These are phyloP conservation scores for Microbotryomycetes sp. DNA, from an alignment of 1,284 basidiomycete species.

Conservation along the genomic window DNA sequence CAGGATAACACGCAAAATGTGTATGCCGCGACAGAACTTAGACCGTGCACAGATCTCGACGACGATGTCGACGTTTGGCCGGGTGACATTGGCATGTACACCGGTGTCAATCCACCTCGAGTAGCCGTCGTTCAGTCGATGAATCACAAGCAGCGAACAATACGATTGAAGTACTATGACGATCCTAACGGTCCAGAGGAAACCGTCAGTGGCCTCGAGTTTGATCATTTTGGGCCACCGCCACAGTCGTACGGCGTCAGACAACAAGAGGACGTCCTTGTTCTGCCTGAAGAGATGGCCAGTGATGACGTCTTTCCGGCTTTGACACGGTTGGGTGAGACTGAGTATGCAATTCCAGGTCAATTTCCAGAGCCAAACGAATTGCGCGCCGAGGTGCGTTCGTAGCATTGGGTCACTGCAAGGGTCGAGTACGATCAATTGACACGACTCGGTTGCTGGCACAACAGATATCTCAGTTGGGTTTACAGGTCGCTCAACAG, in stretches of 20 bases:
- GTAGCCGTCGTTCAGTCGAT: conserved; percentile 65
- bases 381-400: conserved; percentile 48
- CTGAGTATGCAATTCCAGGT: conserved; percentile 68
- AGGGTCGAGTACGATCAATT: no score
- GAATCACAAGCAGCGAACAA: conserved; percentile 39
- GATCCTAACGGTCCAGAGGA: conserved; percentile 60
- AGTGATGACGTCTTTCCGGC: conserved; percentile 61
- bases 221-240: conserved; percentile 66
- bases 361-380: conserved; percentile 49
- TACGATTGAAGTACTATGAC: conserved; percentile 35
- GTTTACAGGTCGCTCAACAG: conserved; percentile 30
- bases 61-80: conserved; percentile 49
- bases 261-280: conserved; percentile 75
- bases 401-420: no score
- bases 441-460: neutral
- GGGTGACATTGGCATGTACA: conserved; percentile 84
- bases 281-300: conserved; percentile 57
- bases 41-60: conserved; percentile 61
- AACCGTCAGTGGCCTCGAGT: conserved; percentile 54
- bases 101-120: conserved; percentile 59
- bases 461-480: neutral
- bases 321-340: conserved; percentile 69
- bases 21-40: conserved; percentile 57
- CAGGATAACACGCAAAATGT: conserved; percentile 67
- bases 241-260: conserved; percentile 68